Base-by-base conservation (phyloP, 2,329 filamentous ascomycete genomes). In the Nemania sp. region DNA sequence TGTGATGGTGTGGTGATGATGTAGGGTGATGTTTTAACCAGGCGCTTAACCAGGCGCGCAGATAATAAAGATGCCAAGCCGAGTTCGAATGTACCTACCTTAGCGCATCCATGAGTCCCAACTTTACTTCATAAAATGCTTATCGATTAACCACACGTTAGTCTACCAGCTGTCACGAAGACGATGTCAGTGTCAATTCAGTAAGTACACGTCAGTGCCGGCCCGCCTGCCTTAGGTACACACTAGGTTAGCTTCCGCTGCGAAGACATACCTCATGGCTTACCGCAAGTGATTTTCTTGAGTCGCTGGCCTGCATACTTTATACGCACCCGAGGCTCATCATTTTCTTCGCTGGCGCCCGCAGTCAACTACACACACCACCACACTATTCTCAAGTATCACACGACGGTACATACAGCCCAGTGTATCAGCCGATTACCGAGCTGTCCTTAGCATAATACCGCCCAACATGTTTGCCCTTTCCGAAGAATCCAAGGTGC, bases 401-500 rank as follows among this genome's bases (percentile, higher is more conserved):
- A n/a, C n/a, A n/a, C n/a, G n/a, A n/a, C n/a, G n/a, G n/a, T n/a
- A n/a, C n/a, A n/a, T n/a, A n/a, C n/a, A n/a, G n/a, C n/a, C n/a
- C n/a, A n/a, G n/a, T n/a, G n/a, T n/a, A n/a, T n/a, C n/a, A n/a
- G n/a, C n/a, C n/a, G n/a, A n/a, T n/a, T n/a, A n/a, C n/a, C n/a
- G n/a, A n/a, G n/a, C n/a, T 36, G 14, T 12, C n/a, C 15, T 15
- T 19, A 26, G 14, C 24, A 37, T 26, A 33, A 14, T 45, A 31
- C 34, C 49, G 44, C 66, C 60, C 72, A 80, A 65, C 48, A 84
- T 84, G 81, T 80, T 84, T 61, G 71, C 79, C 68, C 86, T 97
- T 64, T 97, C 94, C 46, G 94, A 99, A 77, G 94, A 99, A 80
- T 91, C 92, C 70, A 97, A 97, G 88, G 93, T 96, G 71, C 63